Evolutionary conservation across 345 rosid genomes (phyloP).

Genomic region (Syzygium aqueum): DNA sequence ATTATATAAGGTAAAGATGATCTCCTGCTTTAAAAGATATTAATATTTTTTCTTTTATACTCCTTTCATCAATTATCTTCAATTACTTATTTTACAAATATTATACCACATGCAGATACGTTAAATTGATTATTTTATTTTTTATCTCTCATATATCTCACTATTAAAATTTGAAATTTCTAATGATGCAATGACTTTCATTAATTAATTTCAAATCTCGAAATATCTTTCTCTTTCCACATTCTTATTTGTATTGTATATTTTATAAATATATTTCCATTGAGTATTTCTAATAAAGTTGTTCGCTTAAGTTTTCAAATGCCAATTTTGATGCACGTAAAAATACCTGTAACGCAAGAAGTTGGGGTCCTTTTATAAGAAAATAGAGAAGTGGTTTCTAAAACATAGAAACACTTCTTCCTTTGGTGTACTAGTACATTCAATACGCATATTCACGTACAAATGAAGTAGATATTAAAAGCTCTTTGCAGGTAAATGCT

Average conservation of each 20-base stretch:
- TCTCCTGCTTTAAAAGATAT: not conserved
- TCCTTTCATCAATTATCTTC: not conserved
- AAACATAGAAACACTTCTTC: not conserved
- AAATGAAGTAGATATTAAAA: not conserved
- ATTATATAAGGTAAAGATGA: too few relatives aligned
- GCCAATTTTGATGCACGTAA: not conserved
- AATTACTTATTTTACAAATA: not conserved
- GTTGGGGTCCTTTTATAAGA: not conserved
- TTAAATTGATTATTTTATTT: not conserved
- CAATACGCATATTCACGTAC: not conserved
- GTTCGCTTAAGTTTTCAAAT: not conserved
- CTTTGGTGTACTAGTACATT: not conserved
- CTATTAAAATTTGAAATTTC: not conserved
- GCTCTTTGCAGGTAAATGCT: not conserved
- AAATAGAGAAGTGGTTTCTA: not conserved
- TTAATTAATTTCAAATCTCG: not conserved
- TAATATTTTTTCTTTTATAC: not conserved
- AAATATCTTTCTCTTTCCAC: not conserved
- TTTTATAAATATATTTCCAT: not conserved
- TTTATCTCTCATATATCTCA: not conserved
- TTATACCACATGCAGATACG: fast-evolving
- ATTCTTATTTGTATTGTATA: not conserved
- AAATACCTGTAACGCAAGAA: not conserved
- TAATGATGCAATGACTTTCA: not conserved
- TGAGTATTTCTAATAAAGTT: not conserved